Conservation (phyloP, 345 rosid genomes). For the Raphanus sativus region DNA sequence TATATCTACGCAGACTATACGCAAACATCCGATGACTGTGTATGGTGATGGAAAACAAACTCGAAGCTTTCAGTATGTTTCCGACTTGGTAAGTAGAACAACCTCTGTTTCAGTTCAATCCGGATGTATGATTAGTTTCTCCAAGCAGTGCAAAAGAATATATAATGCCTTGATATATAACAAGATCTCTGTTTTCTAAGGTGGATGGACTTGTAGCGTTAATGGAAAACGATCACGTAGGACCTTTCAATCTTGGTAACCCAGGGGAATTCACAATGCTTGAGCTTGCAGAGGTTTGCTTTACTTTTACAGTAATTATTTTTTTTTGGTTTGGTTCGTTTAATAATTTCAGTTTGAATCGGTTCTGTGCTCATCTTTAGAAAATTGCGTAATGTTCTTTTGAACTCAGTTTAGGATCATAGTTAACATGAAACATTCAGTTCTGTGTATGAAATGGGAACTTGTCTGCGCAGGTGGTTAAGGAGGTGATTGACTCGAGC, state of each 20-base stretch:
- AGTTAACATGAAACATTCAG: background rate
- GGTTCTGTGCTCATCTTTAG: background rate
- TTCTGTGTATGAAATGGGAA: background rate
- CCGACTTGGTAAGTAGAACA: slow-evolving; percentile 69
- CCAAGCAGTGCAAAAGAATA: background rate
- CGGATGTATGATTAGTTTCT: slow-evolving; percentile 7
- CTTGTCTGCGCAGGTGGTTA: slow-evolving; percentile 61
- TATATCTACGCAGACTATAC: slow-evolving; percentile 52
- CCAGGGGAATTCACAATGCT: slow-evolving; percentile 99
- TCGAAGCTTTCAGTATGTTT: slow-evolving; percentile 96
- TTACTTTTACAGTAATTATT: background rate
- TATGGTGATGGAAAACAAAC: slow-evolving; percentile 99
- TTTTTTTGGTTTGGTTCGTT: background rate
- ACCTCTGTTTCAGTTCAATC: background rate
- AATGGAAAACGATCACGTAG: slow-evolving; percentile 91
- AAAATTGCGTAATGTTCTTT: background rate
- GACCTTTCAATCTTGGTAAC: slow-evolving; percentile 96
- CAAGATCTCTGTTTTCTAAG: slow-evolving; percentile 41
- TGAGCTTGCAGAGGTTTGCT: slow-evolving; percentile 91
- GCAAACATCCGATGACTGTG: slow-evolving; percentile 91
- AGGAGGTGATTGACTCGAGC: slow-evolving; percentile 88
- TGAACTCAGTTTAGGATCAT: slow-evolving; percentile 14
- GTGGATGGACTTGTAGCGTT: slow-evolving; percentile 88
- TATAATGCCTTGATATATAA: background rate
- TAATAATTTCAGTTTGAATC: background rate